Evolutionary conservation across 352 stramenopile genomes (phyloP).

Genomic region (Globisporangium lucens): DNA sequence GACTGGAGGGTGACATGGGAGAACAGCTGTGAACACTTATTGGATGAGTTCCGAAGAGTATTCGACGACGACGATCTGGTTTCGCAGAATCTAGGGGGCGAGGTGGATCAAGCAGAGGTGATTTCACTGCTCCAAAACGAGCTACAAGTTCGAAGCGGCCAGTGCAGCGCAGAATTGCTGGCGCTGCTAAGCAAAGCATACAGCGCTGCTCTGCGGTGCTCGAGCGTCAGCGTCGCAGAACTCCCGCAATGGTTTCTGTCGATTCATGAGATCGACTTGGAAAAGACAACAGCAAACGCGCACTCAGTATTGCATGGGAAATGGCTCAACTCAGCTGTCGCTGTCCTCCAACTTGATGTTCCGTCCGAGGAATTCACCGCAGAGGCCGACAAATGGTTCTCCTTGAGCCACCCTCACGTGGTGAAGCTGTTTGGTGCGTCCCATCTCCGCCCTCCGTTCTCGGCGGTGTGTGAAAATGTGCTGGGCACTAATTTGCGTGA

Average conservation of each 20-base stretch:
- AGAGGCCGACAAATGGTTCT: too few species aligned
- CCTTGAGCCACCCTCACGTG: slow-evolving; percentile 78
- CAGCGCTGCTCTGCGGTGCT: not conserved
- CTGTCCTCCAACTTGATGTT: slow-evolving; percentile 2
- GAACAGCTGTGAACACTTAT: too few species aligned
- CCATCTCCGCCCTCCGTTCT: slow-evolving; percentile 13
- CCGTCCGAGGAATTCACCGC: slow-evolving; percentile 19
- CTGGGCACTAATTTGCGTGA: slow-evolving; percentile 23
- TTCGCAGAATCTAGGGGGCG: too few species aligned
- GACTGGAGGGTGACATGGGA: not conserved
- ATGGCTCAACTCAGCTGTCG: slow-evolving; percentile 1
- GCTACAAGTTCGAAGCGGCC: not conserved
- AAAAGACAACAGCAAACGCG: too few species aligned
- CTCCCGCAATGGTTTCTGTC: slow-evolving; percentile 22
- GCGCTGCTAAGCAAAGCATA: not conserved
- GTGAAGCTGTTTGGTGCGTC: slow-evolving; percentile 61
- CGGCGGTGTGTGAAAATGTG: slow-evolving; percentile 30
- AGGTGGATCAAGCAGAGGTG: not conserved
- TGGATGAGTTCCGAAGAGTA: too few species aligned
- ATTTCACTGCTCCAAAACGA: slow-evolving; percentile 8
- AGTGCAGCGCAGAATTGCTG: not conserved
- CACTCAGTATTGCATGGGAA: not conserved
- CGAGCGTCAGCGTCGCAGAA: not conserved
- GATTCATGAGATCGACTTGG: slow-evolving; percentile 17
- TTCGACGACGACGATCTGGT: not conserved